Evolutionary conservation across 768 basidiomycete species (phyloP).

Genomic region (Pisolithus albus): DNA sequence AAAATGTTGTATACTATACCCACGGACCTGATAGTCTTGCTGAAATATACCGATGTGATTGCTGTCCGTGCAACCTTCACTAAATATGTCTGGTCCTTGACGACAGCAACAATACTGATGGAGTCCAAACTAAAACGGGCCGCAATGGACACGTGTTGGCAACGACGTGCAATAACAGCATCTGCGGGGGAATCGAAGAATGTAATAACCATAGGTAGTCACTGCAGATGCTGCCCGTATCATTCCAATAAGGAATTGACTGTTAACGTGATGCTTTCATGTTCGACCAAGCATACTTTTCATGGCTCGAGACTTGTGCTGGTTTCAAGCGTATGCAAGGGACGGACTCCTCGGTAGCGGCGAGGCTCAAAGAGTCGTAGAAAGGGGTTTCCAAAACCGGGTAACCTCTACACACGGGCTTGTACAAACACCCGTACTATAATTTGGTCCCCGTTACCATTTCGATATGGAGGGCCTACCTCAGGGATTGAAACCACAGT

Average conservation of each 20-base stretch:
- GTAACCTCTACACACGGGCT: too few relatives aligned
- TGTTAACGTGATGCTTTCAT: too few relatives aligned
- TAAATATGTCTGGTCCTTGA: constrained; percentile 4
- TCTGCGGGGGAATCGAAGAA: too few relatives aligned
- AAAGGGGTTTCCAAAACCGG: background rate
- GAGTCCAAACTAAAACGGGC: constrained; percentile 8
- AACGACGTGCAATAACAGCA: background rate
- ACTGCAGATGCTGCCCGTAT: too few relatives aligned
- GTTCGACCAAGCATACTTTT: too few relatives aligned
- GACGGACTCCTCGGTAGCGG: background rate
- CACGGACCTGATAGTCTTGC: background rate
- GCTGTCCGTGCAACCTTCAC: too few relatives aligned
- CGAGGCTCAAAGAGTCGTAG: constrained; percentile 20
- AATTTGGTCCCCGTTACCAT: background rate
- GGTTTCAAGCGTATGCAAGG: too few relatives aligned
- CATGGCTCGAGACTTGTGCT: too few relatives aligned
- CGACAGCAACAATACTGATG: constrained; percentile 43
- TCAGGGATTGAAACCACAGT: constrained; percentile 22
- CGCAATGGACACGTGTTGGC: background rate
- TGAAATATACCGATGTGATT: background rate
- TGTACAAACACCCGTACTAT: too few relatives aligned
- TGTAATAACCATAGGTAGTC: too few relatives aligned
- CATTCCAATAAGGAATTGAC: too few relatives aligned
- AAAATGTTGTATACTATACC: background rate
- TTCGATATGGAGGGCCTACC: constrained; percentile 21